phyloP scores from a whole-genome alignment of 768 basidiomycete genomes.

The Mycena indigotica region DNA sequence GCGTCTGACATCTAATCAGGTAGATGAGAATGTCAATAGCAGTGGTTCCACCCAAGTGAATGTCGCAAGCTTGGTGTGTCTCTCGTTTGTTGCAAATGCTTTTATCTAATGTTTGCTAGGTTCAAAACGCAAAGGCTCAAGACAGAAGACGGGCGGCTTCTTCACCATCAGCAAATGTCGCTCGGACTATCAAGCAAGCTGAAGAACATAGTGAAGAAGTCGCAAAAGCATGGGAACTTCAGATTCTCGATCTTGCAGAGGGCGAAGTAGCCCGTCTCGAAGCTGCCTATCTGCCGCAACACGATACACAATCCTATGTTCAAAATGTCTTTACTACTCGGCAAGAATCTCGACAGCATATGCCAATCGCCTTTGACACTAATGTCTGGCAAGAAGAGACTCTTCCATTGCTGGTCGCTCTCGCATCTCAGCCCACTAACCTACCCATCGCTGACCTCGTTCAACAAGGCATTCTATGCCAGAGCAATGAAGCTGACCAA shows the following conservation, averaged over 20 bases:
- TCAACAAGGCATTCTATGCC: neutral
- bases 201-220: neutral
- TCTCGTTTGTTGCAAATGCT: too few species aligned
- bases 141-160: too few species aligned
- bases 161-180: too few species aligned
- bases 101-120: too few species aligned
- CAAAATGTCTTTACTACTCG: neutral
- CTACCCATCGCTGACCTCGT: neutral
- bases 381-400: neutral
- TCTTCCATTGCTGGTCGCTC: neutral
- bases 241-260: neutral
- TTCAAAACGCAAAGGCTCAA: too few species aligned
- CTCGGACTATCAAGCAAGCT: neutral
- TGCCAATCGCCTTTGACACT: neutral
- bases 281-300: neutral
- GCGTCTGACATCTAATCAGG: too few species aligned
- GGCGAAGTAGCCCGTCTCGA: neutral
- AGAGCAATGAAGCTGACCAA: too few species aligned
- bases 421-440: neutral
- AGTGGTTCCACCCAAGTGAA: too few species aligned
- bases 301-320: neutral
- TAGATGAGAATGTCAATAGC: too few species aligned
- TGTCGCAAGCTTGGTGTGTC: too few species aligned
- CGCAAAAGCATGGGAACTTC: neutral
- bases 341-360: neutral